Base-by-base conservation (phyloP, 352 stramenopile species). In the Globisporangium abappressorium region DNA sequence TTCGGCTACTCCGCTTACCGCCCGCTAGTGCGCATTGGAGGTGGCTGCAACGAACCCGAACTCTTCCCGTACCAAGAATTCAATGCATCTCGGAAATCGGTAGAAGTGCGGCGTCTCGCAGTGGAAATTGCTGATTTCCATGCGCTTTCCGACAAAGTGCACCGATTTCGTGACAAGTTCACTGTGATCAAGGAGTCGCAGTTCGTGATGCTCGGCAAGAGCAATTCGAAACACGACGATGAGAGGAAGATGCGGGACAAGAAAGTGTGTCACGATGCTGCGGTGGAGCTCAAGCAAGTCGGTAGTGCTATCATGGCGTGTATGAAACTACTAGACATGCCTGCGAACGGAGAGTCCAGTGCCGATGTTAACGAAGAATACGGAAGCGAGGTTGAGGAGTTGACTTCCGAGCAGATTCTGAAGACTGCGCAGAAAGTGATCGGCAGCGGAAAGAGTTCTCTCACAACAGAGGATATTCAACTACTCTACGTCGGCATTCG, bases 21-120 rank as follows among this genome's bases (percentile, higher is more conserved):
- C 57, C 72, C 60, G 38, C 68, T 93, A 1, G 75, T 93, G 20
- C 83, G 84, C 3, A 83, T 95, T 20, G 87, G 85, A 24, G 85
- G 84, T 33, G 80, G 85, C 1, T 91, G 84, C 67, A 90, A 53
- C 38, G 84, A 95, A 26, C 78, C 77, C 11, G 75, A 79, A 18
- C 63, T 94, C 18, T 70, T 72, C 36, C 77, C 66, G 3, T 93
- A 71, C 41, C 73, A 76, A 26, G 79, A 87, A 54, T 70, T 63
- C 4, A 85, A 71, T 36, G 69, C 59, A 24, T 56, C 56, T 15
- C 64, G 59, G 3, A 28, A 57, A 20, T 57, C 71, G 6, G 56
- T 64, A 1, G 53, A 57, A n/a, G 71, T 85, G 5, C 56, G 57
- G 3, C n/a, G 8, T 11, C 62, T 80, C 5, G 74, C 72, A 0